These are phyloP conservation scores for Hyaloscypha finlandica DNA, from an alignment of 495 filamentous ascomycete genomes.

Conservation along the genomic window DNA sequence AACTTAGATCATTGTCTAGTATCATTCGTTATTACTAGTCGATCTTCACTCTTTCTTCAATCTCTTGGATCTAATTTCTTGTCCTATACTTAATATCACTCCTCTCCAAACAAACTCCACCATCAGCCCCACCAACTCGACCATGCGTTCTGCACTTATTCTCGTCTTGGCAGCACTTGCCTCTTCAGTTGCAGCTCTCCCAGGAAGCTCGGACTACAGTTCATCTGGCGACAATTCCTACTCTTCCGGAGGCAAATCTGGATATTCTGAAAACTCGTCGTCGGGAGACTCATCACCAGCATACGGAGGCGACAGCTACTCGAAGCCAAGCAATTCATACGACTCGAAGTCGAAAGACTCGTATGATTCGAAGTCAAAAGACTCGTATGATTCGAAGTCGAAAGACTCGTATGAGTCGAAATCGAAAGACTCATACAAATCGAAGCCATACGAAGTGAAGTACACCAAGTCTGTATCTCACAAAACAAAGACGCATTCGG, in stretches of 20 bases:
- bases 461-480: constrained; percentile 1
- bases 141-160: background rate
- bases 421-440: background rate
- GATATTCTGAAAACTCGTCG: background rate
- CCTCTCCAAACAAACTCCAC: background rate
- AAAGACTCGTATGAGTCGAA: background rate
- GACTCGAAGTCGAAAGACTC: background rate
- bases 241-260: background rate
- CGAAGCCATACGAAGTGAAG: background rate
- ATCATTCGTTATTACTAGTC: constrained; percentile 10
- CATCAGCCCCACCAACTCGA: background rate
- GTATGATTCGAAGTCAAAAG: background rate
- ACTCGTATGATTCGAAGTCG: background rate
- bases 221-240: constrained; percentile 5
- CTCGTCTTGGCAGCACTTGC: background rate
- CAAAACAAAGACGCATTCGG: background rate
- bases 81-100: background rate
- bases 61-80: background rate
- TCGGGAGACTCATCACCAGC: background rate
- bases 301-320: constrained; percentile 8
- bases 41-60: background rate
- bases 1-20: background rate
- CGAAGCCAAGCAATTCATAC: background rate
- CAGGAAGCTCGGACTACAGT: constrained; percentile 4
- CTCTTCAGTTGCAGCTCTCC: background rate